These are phyloP conservation scores for Graphilbum sp. DNA, from an alignment of 2,329 filamentous ascomycete species.

Conservation along the genomic window DNA sequence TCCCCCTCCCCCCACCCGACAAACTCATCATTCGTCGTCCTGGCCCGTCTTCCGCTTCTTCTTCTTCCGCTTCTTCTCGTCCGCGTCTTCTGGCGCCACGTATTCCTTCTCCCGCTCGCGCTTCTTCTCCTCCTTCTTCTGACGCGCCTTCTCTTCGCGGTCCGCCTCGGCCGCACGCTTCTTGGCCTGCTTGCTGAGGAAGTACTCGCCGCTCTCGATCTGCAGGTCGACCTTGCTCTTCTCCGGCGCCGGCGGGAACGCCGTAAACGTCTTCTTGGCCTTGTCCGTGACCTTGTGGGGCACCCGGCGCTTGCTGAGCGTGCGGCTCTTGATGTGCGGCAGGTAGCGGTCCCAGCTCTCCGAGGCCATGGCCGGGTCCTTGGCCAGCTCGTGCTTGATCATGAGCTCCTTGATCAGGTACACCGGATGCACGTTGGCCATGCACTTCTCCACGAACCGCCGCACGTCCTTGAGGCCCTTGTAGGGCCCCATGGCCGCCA, in stretches of 20 bases:
- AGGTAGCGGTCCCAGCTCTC: conserved; percentile 95
- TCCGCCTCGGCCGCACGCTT: conserved; percentile 67
- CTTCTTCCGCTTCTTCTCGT: conserved; percentile 42
- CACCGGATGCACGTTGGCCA: conserved; percentile 94
- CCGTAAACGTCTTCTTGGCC: conserved; percentile 84
- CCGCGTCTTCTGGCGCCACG: conserved; percentile 66
- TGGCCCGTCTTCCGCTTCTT: conserved; percentile 24
- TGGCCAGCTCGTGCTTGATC: conserved; percentile 68
- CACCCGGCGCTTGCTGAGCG: conserved; percentile 64
- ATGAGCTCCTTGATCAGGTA: conserved; percentile 63
- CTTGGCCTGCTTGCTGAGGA: conserved; percentile 83
- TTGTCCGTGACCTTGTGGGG: conserved; percentile 87
- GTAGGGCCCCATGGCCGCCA: conserved; percentile 75
- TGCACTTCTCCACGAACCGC: conserved; percentile 82
- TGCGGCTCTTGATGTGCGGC: conserved; percentile 92
- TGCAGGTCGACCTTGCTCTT: conserved; percentile 98
- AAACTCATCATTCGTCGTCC: too few relatives aligned
- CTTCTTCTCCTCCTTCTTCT: conserved; percentile 77
- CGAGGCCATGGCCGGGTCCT: conserved; percentile 64
- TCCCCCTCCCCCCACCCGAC: too few relatives aligned
- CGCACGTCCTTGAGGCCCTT: conserved; percentile 89
- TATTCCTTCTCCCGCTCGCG: conserved; percentile 76
- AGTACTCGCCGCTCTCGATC: conserved; percentile 97
- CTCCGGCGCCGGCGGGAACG: conserved; percentile 90
- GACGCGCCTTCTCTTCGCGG: conserved; percentile 66